Conservation (phyloP, 1,284 basidiomycete species). For the Schizophyllum commune region DNA sequence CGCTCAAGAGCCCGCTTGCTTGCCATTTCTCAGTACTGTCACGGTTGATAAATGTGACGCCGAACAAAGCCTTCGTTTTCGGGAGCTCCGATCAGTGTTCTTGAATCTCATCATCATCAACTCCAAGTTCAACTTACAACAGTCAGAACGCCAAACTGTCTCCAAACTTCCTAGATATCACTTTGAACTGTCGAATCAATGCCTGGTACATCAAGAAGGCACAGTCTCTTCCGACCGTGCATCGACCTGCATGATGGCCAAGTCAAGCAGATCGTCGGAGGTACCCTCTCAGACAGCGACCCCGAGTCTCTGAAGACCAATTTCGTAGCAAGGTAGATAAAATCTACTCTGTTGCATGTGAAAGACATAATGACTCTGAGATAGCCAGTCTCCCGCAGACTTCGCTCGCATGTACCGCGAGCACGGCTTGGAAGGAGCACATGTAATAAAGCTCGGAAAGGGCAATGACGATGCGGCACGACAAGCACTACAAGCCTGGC, state of each 20-base stretch:
- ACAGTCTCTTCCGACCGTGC: constrained; percentile 76
- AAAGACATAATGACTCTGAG: constrained; percentile 5
- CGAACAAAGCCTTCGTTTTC: background rate
- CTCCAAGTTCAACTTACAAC: background rate
- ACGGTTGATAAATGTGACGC: no score
- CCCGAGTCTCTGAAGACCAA: constrained; percentile 77
- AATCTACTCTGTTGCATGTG: background rate
- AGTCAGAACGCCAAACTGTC: background rate
- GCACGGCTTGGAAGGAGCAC: constrained; percentile 74
- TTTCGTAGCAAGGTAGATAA: constrained; percentile 79
- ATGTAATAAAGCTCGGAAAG: constrained; percentile 95
- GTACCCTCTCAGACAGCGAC: constrained; percentile 70
- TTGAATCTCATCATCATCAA: background rate
- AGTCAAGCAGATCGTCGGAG: constrained; percentile 98
- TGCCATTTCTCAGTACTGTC: no score
- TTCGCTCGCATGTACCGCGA: constrained; percentile 78
- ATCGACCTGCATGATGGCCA: constrained; percentile 94
- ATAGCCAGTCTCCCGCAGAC: constrained; percentile 72
- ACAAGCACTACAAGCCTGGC: constrained; percentile 82
- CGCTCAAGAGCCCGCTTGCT: no score
- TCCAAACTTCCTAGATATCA: no score
- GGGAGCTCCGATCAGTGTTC: background rate
- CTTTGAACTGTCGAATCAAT: no score
- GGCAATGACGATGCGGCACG: constrained; percentile 84
- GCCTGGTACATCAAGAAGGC: background rate